Base-by-base conservation (phyloP, 208 protist species). In the Acanthamoeba comandoni region DNA sequence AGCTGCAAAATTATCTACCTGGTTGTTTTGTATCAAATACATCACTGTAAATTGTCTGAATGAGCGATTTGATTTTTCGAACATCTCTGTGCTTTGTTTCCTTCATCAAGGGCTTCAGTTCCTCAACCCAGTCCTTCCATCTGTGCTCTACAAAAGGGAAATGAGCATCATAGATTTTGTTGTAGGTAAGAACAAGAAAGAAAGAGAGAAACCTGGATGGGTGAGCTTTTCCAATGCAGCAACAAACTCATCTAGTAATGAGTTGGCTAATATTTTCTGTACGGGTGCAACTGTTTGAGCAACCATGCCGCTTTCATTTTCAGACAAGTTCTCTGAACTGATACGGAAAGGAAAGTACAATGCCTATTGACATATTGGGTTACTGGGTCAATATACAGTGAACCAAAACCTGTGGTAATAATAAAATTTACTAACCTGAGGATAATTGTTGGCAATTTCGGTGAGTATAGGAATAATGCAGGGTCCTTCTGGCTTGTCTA, bases 321-420 rank as follows among this genome's bases (percentile, higher is more conserved):
- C 71, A 5, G 31, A 31, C 64, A 97, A 70, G 64, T 95, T 94
- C 35, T 96, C 92, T 64, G 48, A 65, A 55, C 91, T 94, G 60
- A 97, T 96, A 71, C 95, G 80, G 65, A 95, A 93, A 11, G 97
- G 95, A 92, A 95, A 97, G 92, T 95, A 97, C 0, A 97, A 91
- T 0, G 93, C 91, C 92, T 98, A 96, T 53, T 95, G 95, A 69
- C 1, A 43, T 43, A 43, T 43, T 43, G 35, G 5, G 35, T 43
- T 7, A 43, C 35, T 43, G 35, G 5, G 35, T n/a, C n/a, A 43
- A 43, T 43, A 43, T 43, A 43, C 35, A 43, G 35, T 43, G 35
- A 43, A 43, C 35, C 35, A 43, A 43, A 43, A 43, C 35, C 1
- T 43, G 35, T 43, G 35, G 35, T 43, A 43, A 43, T 43, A 43